Percentiles rank a stretch among this genome's conserved stretches.
Conservation (phyloP, 495 filamentous ascomycete species). For the Tuber brumale region DNA sequence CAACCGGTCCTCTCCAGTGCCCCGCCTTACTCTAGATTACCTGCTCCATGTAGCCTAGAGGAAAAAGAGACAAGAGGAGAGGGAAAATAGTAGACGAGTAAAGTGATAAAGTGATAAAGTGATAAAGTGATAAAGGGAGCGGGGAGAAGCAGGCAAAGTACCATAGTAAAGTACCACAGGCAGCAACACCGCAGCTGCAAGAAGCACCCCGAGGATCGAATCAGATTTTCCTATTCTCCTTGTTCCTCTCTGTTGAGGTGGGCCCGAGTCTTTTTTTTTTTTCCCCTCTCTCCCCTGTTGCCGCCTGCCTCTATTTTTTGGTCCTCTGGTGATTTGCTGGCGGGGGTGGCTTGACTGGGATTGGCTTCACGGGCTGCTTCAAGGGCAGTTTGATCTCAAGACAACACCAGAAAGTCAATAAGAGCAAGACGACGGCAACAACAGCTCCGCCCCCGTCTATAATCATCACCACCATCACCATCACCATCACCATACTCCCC, state of each 20-base stretch:
- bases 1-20: background rate
- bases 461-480: background rate
- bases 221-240: background rate
- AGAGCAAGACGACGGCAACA: background rate
- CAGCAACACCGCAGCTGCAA: background rate
- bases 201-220: background rate
- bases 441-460: conserved; percentile 5
- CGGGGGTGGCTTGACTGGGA: conserved; percentile 16
- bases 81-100: background rate
- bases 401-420: conserved; percentile 10
- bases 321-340: conserved; percentile 18
- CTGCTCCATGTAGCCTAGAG: background rate
- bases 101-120: background rate
- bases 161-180: background rate
- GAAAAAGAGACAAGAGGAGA: background rate
- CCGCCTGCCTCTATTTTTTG: conserved; percentile 15
- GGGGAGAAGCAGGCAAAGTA: background rate
- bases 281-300: background rate
- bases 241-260: background rate
- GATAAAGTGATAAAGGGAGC: background rate
- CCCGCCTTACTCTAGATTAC: background rate
- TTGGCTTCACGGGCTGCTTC: conserved; percentile 3
- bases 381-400: conserved; percentile 1
- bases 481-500: conserved; percentile 7
- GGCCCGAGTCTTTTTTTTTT: conserved; percentile 27